Percentiles rank a stretch among this genome's conserved stretches.
These are phyloP conservation scores for Fusarium xylarioides DNA, from an alignment of 2,329 filamentous ascomycete genomes.

Conservation along the genomic window DNA sequence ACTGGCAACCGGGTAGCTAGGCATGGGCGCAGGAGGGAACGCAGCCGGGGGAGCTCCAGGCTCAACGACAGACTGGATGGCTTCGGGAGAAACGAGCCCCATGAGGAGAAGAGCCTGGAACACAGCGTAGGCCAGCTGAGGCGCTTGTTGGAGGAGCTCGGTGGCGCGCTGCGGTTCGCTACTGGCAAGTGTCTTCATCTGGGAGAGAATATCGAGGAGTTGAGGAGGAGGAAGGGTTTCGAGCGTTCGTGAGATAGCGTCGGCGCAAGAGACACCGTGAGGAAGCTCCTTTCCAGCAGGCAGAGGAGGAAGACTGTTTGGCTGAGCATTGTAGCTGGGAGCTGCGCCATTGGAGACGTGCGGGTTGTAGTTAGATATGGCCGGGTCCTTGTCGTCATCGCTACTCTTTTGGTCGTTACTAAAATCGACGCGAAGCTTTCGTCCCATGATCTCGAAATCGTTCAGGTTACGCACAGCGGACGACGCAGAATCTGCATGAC, in stretches of 20 bases:
- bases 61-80: slow-evolving; percentile 84
- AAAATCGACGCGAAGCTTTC: slow-evolving; percentile 94
- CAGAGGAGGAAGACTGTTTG: slow-evolving; percentile 75
- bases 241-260: slow-evolving; percentile 92
- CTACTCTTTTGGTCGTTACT: slow-evolving; percentile 88
- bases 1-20: slow-evolving; percentile 37
- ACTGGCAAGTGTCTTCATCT: slow-evolving; percentile 92
- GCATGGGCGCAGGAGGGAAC: slow-evolving; percentile 49
- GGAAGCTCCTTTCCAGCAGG: slow-evolving; percentile 87
- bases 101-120: slow-evolving; percentile 95
- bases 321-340: slow-evolving; percentile 47
- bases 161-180: slow-evolving; percentile 84
- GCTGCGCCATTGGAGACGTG: slow-evolving; percentile 48
- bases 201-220: slow-evolving; percentile 89
- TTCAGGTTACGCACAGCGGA: slow-evolving; percentile 96
- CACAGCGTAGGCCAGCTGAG: slow-evolving; percentile 92
- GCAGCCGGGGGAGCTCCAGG: slow-evolving; percentile 54
- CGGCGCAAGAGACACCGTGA: slow-evolving; percentile 82
- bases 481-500: slow-evolving; percentile 73
- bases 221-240: slow-evolving; percentile 86
- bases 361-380: slow-evolving; percentile 37
- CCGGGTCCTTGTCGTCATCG: slow-evolving; percentile 57
- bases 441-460: slow-evolving; percentile 93
- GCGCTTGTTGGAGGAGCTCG: slow-evolving; percentile 86
- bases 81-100: slow-evolving; percentile 86